phyloP scores from a whole-genome alignment of 768 basidiomycete species.

The Hericium alpestre region DNA sequence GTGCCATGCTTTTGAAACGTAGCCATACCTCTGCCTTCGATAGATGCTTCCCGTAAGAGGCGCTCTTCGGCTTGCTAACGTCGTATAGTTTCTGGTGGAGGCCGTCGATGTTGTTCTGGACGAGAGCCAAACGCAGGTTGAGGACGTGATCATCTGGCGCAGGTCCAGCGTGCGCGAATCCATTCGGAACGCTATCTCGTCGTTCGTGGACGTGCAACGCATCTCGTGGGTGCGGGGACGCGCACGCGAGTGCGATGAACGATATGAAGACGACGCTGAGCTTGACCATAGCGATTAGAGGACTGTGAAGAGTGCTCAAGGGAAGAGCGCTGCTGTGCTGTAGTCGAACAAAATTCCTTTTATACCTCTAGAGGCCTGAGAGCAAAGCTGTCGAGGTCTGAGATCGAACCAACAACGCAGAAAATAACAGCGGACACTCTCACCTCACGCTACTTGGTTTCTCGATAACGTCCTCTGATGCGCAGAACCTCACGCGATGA shows the following conservation, averaged over 20 bases:
- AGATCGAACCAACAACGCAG: too few relatives aligned
- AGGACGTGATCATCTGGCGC: slow-evolving; percentile 2
- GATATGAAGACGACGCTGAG: not conserved
- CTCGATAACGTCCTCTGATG: too few relatives aligned
- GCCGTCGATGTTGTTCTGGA: slow-evolving; percentile 7
- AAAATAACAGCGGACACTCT: too few relatives aligned
- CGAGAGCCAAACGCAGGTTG: slow-evolving; percentile 8
- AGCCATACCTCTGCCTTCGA: not conserved
- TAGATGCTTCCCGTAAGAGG: not conserved
- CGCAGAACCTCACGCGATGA: too few relatives aligned
- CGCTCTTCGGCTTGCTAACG: not conserved
- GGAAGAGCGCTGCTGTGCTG: too few relatives aligned
- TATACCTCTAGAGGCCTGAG: too few relatives aligned
- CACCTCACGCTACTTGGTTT: too few relatives aligned
- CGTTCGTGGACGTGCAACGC: not conserved
- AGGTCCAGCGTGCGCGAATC: slow-evolving; percentile 3
- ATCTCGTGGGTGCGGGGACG: not conserved
- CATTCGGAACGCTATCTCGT: not conserved
- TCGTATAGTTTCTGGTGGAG: slow-evolving; percentile 5
- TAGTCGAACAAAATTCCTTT: too few relatives aligned
- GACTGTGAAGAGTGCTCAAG: too few relatives aligned
- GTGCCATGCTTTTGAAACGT: not conserved
- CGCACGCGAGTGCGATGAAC: not conserved
- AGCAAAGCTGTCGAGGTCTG: too few relatives aligned
- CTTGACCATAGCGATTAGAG: too few relatives aligned